Base-by-base conservation (phyloP, 1,139 yeast genomes). In the Debaryomycetaceae sp. region DNA sequence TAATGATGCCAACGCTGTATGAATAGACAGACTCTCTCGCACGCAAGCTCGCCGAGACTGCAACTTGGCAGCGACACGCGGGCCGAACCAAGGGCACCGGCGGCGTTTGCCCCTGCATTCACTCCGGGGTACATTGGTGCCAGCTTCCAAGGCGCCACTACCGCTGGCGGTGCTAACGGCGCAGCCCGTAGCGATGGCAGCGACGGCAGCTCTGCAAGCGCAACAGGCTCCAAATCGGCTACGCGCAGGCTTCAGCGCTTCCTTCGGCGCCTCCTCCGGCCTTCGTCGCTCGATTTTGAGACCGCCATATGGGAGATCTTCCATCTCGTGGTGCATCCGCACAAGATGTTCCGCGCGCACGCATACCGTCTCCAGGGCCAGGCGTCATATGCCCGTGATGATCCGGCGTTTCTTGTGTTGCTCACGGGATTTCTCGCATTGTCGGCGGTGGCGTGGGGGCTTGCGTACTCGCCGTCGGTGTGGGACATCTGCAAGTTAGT, bases 231-330 rank as follows among this genome's bases (percentile, higher is more conserved):
- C 23, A 29, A 19, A 12, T 29, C 34, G 24, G 21, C 25, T 5
- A 17, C 22, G 12, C 23, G 39, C 37, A 15, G 43, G 41, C 25
- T 36, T 41, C 42, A 49, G 37, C 51, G 46, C 28, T 62, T 65
- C 65, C 35, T 55, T 26, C 53, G 54, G 34, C 47, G 74, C 27
- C 41, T 85, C 28, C 65, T 83, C 45, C 77, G 80, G 43, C 93
- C 95, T 4, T 83, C 80, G 8, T 81, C 95, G 0, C 65, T 88
- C 32, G 96, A 88, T 58, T 84, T 86, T 48, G 96, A 88, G 53
- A 83, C 95, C 2, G 95, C 96, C 12, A 71, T 79, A 39, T 88
- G 96, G 95, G 96, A 88, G 52, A 80, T 86, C 54, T 65, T 83
- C 43, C 75, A 85, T 46, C 59, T 88, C 34, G 65, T 88, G 16